Base-by-base conservation (phyloP, 1,139 yeast species). In the Debaryomyces robertsiae region DNA sequence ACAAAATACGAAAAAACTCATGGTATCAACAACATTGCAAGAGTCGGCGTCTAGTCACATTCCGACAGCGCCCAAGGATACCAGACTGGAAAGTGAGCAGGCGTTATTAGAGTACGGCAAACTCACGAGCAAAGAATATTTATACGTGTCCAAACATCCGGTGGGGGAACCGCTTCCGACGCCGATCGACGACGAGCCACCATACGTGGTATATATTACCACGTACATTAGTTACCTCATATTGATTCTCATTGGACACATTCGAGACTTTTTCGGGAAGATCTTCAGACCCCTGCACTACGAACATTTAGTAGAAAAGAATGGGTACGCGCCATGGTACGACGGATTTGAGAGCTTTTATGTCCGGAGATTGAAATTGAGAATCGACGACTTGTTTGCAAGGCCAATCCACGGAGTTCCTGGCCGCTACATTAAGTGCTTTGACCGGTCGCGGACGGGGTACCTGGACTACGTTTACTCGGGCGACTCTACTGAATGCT, bases 351-450 rank as follows among this genome's bases (percentile, higher is more conserved):
- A 93, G 63, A 82, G 88, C 52, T 94, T 93, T 60, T 93, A 91
- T 62, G 85, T 91, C 32, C 84, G 99, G 57, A 82, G 98, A 55
- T 77, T 93, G 73, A 91, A 94, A 61, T 79, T 78, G 50, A 85
- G 96, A 65, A 79, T 93, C 48, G 96, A 87, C 57, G 98, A 93
- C 63, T 90, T 97, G 63, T 93, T 93, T 65, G 89, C 95, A 4
- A 81, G 97, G 60, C 97, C 97, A 27, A 88, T 95, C 24, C 86
- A 88, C 45, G 98, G 98, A 30, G 98, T 93, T 24, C 98, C 99
- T 1, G 99, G 99, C 17, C 80, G 99, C 61, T 84, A 73, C 55
- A 82, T 93, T 54, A 79, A 82, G 43, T 82, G 95, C 54, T 81
- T 84, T 55, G 91, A 89, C 54, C 79, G 98, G 52, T 69, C 73